Evolutionary conservation across 257 asterid genomes (phyloP).

Genomic region (Vinca minor): DNA sequence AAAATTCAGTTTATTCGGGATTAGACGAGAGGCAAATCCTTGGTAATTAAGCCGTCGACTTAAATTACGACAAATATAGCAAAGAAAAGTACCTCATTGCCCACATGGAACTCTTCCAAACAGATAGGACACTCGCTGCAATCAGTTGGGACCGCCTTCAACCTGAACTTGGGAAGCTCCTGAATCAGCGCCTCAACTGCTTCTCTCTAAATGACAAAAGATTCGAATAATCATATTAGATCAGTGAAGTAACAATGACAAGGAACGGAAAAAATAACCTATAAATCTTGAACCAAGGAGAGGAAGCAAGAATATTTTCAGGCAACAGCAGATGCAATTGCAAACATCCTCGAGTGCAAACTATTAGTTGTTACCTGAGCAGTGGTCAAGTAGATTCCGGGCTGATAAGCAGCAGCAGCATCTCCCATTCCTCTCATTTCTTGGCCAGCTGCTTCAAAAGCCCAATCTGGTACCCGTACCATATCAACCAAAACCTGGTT

Average conservation of each 20-base stretch:
- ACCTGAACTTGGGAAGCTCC: constrained; percentile 81
- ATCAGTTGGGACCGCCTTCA: constrained; percentile 90
- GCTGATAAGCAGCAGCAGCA: constrained; percentile 79
- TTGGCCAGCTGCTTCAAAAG: constrained; percentile 94
- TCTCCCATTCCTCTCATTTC: constrained; percentile 97
- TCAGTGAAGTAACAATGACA: background rate
- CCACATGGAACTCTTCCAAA: constrained; percentile 82
- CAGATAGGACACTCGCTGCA: constrained; percentile 97
- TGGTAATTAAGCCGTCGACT: background rate
- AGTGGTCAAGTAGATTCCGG: constrained; percentile 81
- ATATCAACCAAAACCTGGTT: constrained; percentile 79
- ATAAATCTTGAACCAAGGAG: background rate
- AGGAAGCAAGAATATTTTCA: background rate
- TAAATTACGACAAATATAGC: background rate
- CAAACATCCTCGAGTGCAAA: background rate
- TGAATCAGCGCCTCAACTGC: constrained; percentile 96
- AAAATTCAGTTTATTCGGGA: background rate
- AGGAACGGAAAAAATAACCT: no score
- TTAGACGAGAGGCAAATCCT: background rate
- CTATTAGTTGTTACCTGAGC: no score
- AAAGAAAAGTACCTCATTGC: constrained; percentile 61
- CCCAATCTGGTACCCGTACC: constrained; percentile 97
- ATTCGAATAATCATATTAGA: background rate
- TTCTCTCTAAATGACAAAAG: constrained; percentile 56
- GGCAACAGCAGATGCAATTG: background rate